These are phyloP conservation scores for Astrephomene gubernaculifera DNA, from an alignment of 139 green algal genomes.

Conservation along the genomic window DNA sequence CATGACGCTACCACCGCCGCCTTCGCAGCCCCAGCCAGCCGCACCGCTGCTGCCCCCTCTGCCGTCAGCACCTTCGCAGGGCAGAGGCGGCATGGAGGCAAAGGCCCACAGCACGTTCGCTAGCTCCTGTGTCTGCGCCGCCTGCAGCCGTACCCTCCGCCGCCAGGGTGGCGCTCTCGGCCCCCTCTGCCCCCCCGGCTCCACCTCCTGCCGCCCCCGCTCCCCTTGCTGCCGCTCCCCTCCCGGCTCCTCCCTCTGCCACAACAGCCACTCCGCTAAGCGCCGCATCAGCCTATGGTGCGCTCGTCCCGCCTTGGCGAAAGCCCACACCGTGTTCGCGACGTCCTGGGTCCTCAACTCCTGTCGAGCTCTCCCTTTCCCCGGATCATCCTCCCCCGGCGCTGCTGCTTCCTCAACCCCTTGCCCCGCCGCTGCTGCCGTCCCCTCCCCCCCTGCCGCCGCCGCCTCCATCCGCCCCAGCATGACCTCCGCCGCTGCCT, in stretches of 20 bases:
- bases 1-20: background rate
- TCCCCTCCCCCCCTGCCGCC: too few relatives aligned
- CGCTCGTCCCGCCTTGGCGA: conserved; percentile 52
- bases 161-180: too few relatives aligned
- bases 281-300: background rate
- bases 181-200: too few relatives aligned
- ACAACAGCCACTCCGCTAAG: background rate
- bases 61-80: background rate
- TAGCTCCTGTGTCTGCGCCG: conserved; percentile 53
- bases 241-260: background rate
- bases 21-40: background rate
- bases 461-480: conserved; percentile 20
- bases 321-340: conserved; percentile 56
- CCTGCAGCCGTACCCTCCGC: background rate
- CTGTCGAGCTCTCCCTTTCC: too few relatives aligned
- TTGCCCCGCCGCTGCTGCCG: too few relatives aligned
- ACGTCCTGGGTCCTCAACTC: conserved; percentile 53
- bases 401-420: too few relatives aligned
- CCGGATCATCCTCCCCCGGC: too few relatives aligned
- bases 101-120: conserved; percentile 61
- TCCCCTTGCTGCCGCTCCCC: too few relatives aligned
- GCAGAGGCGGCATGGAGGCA: conserved; percentile 27
- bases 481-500: conserved; percentile 27
- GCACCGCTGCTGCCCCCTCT: background rate
- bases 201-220: background rate